Conservation (phyloP, 2,329 filamentous ascomycete species). For the Phaeomoniella chlamydospora region DNA sequence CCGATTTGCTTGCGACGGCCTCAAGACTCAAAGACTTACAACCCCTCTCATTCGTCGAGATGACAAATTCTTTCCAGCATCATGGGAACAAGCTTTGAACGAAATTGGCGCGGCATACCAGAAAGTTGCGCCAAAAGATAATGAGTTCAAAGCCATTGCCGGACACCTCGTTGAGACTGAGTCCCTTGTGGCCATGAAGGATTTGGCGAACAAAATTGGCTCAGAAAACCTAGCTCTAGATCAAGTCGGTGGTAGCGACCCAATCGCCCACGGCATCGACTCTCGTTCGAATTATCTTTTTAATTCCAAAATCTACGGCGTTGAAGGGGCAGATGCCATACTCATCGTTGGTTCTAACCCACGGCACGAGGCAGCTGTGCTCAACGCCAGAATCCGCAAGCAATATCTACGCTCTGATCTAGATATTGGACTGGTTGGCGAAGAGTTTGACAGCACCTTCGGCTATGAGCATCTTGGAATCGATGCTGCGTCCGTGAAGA, state of each 20-base stretch:
- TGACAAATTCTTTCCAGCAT: constrained; percentile 79
- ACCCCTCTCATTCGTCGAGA: constrained; percentile 80
- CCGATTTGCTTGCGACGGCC: constrained; percentile 86
- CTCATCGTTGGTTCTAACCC: constrained; percentile 92
- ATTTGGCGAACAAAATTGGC: constrained; percentile 87
- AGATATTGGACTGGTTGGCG: constrained; percentile 80
- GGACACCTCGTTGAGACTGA: constrained; percentile 87
- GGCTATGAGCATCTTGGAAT: constrained; percentile 83
- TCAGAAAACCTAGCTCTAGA: constrained; percentile 93
- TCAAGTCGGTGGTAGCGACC: constrained; percentile 67
- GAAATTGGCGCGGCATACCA: constrained; percentile 74
- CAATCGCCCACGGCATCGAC: constrained; percentile 83
- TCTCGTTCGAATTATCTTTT: constrained; percentile 90
- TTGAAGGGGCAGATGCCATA: constrained; percentile 86
- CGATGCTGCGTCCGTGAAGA: constrained; percentile 68
- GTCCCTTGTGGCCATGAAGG: constrained; percentile 90
- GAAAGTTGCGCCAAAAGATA: constrained; percentile 64
- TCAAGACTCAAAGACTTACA: constrained; percentile 91
- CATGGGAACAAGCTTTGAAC: constrained; percentile 88
- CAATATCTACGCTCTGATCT: constrained; percentile 94
- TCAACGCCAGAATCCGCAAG: constrained; percentile 95
- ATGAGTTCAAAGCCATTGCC: constrained; percentile 92
- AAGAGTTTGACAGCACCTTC: constrained; percentile 86
- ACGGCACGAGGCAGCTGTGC: constrained; percentile 81
- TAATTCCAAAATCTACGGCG: constrained; percentile 87